Evolutionary conservation across 2,329 filamentous ascomycete genomes (phyloP), one percentile per base, ranked within the genome.

Genomic region (Sclerotinia subarctica): DNA sequence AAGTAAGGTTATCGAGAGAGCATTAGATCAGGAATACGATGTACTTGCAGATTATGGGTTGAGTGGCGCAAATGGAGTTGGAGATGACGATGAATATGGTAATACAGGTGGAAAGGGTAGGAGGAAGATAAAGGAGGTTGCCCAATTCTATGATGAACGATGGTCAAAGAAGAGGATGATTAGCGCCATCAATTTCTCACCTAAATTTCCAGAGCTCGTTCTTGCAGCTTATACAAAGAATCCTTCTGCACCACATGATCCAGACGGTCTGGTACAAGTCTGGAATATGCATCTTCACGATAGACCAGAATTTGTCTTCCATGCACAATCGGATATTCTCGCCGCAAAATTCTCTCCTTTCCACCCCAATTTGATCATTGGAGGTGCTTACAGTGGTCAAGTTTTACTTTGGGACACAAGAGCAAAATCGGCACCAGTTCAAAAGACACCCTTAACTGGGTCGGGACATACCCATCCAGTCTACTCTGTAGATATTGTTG

Each of bases 91-190:
- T 73, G 89, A 92, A 72, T 83, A 80, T 63, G 90, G 90, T 21
- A 90, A 90, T 69, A 87, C 86, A 3, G 85, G 87, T 44, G 90
- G 89, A 5, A 90, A 90, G 71, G 90, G 89, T 63, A 88, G 90
- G 52, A 84, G 91, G 73, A 86, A 90, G 72, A 87, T 96, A 74
- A 94, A 92, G 78, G 94, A 99, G 79, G 84, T 97, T 60, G 89
- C 91, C 47, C 94, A 97, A 75, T 97, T 98, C 79, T 97, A 92
- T 80, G 94, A 97, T 76, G 91, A 96, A 70, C 87, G 93, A 77
- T 97, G 94, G 91, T 96, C 93, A 76, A 96, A 96, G 83, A 97
- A 97, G 82, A 90, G 94, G 72, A 97, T 97, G 91, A 90, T 99
- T 77, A 97, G 92, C 78, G 91, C 93, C 75, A 88, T 99, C 74